phyloP scores from a whole-genome alignment of 1,284 basidiomycete species.

The Crucibulum parvulum region DNA sequence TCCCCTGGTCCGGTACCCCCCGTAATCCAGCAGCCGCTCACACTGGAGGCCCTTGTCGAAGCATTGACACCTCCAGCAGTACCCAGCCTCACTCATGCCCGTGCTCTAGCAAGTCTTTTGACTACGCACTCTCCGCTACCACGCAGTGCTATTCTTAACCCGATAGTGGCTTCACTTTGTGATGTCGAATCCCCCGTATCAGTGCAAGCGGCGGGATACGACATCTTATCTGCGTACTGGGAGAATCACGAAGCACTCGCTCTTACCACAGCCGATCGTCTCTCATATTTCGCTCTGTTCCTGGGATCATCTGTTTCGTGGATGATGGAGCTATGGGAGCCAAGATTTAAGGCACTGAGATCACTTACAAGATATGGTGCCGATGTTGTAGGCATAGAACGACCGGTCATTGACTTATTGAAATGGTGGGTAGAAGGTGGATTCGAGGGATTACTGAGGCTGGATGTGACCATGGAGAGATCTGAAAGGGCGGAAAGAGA shows the following conservation, averaged over 20 bases:
- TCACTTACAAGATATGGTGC: slow-evolving; percentile 63
- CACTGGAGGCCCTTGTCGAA: slow-evolving; percentile 55
- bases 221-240: slow-evolving; percentile 72
- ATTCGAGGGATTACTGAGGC: slow-evolving; percentile 57
- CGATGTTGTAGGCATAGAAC: slow-evolving; percentile 71
- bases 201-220: slow-evolving; percentile 71
- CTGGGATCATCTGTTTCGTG: slow-evolving; percentile 51
- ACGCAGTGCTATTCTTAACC: slow-evolving; percentile 50
- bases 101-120: slow-evolving; percentile 49
- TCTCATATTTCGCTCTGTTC: slow-evolving; percentile 69
- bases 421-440: slow-evolving; percentile 69
- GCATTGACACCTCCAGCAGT: slow-evolving; percentile 62
- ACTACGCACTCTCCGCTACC: slow-evolving; percentile 58
- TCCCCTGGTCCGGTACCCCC: slow-evolving; percentile 16
- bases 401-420: slow-evolving; percentile 57
- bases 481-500: slow-evolving; percentile 63
- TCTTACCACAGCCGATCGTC: slow-evolving; percentile 59
- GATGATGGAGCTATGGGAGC: slow-evolving; percentile 72
- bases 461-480: slow-evolving; percentile 40
- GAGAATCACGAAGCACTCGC: slow-evolving; percentile 55
- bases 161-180: slow-evolving; percentile 67
- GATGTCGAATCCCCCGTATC: slow-evolving; percentile 52
- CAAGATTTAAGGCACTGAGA: slow-evolving; percentile 67
- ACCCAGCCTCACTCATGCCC: slow-evolving; percentile 60
- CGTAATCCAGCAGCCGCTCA: slow-evolving; percentile 27